Conservation (phyloP, 257 asterid genomes). For the Gardenia jasminoides region DNA sequence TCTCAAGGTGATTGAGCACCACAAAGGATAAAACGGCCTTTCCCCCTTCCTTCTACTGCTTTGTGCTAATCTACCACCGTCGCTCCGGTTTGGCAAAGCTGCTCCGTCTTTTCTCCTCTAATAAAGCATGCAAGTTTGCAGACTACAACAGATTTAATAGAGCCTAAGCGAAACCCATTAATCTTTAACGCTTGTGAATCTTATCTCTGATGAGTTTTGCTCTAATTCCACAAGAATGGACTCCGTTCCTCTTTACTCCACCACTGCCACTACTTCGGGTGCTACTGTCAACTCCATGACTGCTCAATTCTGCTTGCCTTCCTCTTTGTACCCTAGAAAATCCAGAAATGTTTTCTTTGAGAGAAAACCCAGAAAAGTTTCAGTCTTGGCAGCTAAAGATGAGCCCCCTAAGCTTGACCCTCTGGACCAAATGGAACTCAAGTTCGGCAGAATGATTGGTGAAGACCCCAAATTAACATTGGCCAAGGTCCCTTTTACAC, state of each 20-base stretch:
- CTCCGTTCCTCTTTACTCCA: conserved; percentile 44
- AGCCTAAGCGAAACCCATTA: conserved; percentile 3
- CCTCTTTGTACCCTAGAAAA: conserved; percentile 26
- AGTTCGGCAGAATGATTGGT: conserved; percentile 87
- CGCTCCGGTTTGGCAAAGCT: background rate
- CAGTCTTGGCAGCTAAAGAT: conserved; percentile 62
- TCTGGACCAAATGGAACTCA: conserved; percentile 91
- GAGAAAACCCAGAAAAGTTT: conserved; percentile 47
- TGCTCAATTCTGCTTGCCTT: conserved; percentile 38
- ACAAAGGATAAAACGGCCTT: conserved; percentile 11
- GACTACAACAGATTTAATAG: background rate
- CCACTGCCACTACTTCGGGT: conserved; percentile 27
- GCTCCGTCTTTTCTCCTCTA: background rate
- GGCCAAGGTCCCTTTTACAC: conserved; percentile 62
- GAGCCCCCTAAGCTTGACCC: conserved; percentile 58
- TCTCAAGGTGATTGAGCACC: background rate
- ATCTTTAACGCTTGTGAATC: conserved; percentile 17
- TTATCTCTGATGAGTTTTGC: conserved; percentile 34
- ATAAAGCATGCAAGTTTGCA: background rate
- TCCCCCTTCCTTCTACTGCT: background rate
- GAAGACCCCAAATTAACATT: conserved; percentile 93
- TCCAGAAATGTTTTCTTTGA: conserved; percentile 32
- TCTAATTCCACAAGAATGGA: conserved; percentile 50
- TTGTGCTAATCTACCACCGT: background rate
- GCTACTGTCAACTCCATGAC: conserved; percentile 29